Evolutionary conservation across 2,329 filamentous ascomycete genomes (phyloP), one percentile per base, ranked within the genome.

Genomic region (Fusarium brevicatenulatum): DNA sequence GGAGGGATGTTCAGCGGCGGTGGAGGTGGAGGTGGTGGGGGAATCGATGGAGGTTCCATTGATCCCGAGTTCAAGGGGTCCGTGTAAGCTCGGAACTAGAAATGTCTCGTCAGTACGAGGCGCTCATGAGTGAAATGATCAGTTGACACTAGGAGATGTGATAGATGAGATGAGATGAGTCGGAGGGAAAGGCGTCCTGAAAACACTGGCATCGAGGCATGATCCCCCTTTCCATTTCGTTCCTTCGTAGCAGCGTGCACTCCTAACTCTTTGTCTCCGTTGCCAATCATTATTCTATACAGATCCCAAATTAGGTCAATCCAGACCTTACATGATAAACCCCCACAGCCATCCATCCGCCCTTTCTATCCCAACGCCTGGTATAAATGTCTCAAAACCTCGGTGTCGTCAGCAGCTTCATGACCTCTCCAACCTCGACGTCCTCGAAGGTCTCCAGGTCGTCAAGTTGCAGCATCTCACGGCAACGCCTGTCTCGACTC

Each of bases 1-100:
- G 95, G 95, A 2, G 93, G 91, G 40, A 95, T 91, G 80, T 95
- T 96, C 78, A 97, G 86, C 18, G 95, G 94, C 37, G 93, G 91
- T 28, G 91, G 93, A n/a, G 92, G 92, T 2, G 90, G 88, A 5
- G 87, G 88, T 6, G 89, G 89, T 11, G 89, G 88, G 6, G 82
- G 88, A 53, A 90, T 87, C 18, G 88, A 89, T 5, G 88, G 90
- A 52, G 88, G 89, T 64, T 87, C 86, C 75, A 89, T 81, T 30
- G 86, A 86, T 80, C 82, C 76, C 75, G 81, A 64, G 82, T 85
- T 88, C 57, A 88, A 79, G 19, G 86, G 84, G 74, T 90, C 88
- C 42, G 87, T 88, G 74, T 90, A 90, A 21, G 87, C 85, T 70
- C 88, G 89, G 78, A 91, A 90, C 89, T 90, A 73, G 55, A 75